Percentiles rank a stretch among this genome's conserved stretches.
Conservation (phyloP, 2,329 filamentous ascomycete genomes). For the Pestalotiopsis sp. region DNA sequence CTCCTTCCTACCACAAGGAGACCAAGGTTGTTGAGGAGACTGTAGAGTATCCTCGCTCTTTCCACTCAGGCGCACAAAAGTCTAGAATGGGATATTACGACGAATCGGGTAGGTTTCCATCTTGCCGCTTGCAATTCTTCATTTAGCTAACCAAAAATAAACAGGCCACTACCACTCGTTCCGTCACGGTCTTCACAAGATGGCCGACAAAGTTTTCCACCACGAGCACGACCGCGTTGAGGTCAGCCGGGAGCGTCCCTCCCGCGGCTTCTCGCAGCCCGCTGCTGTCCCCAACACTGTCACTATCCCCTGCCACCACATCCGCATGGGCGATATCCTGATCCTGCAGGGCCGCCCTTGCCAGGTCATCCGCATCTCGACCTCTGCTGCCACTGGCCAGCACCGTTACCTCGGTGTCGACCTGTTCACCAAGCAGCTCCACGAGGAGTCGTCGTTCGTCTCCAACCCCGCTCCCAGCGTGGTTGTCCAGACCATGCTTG, state of each 20-base stretch:
- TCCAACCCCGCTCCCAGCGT: slow-evolving; percentile 96
- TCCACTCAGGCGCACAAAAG: slow-evolving; percentile 43
- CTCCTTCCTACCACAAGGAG: slow-evolving; percentile 57
- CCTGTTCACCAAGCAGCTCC: slow-evolving; percentile 99
- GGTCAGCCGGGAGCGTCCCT: slow-evolving; percentile 6
- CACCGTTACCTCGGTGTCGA: slow-evolving; percentile 99
- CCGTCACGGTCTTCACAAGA: slow-evolving; percentile 59
- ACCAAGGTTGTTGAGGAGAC: slow-evolving; percentile 68
- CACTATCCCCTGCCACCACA: slow-evolving; percentile 99
- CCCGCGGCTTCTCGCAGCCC: background rate
- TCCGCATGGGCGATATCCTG: slow-evolving; percentile 97
- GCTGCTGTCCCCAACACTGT: slow-evolving; percentile 73
- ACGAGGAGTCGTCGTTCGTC: slow-evolving; percentile 98
- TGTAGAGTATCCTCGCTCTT: slow-evolving; percentile 56
- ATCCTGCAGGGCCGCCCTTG: slow-evolving; percentile 98
- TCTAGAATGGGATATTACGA: slow-evolving; percentile 70
- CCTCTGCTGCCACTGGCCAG: slow-evolving; percentile 96
- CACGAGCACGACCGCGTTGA: slow-evolving; percentile 48
- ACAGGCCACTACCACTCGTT: slow-evolving; percentile 63
- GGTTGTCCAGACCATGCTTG: slow-evolving; percentile 98
- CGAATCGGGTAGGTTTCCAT: slow-evolving; percentile 55
- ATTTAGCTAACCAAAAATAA: slow-evolving; percentile 16
- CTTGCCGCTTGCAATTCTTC: slow-evolving; percentile 14
- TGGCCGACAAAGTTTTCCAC: slow-evolving; percentile 58
- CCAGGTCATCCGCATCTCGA: slow-evolving; percentile 99